Percentiles rank a stretch among this genome's conserved stretches.
Evolutionary conservation across 345 rosid species (phyloP).

Genomic region (Gossypium anomalum): DNA sequence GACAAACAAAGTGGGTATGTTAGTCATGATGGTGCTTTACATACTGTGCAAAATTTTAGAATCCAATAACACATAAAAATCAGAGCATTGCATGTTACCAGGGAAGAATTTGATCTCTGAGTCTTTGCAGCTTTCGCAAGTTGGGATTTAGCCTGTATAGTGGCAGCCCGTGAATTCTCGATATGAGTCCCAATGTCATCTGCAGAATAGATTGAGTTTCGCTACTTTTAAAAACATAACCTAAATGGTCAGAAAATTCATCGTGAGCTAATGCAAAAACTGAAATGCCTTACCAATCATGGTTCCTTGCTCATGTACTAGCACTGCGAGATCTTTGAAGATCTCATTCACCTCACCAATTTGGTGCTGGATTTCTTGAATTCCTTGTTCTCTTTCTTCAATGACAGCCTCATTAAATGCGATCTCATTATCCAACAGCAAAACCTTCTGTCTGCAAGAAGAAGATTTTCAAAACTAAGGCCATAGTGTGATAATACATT

Average conservation of each 20-base stretch:
- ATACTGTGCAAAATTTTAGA: neutral
- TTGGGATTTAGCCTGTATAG: conserved; percentile 68
- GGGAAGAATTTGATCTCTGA: conserved; percentile 85
- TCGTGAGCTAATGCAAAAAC: conserved; percentile 2
- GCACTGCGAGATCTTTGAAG: conserved; percentile 86
- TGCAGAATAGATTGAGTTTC: conserved; percentile 24
- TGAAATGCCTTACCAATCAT: conserved; percentile 57
- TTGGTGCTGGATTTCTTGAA: conserved; percentile 88
- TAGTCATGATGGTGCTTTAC: neutral
- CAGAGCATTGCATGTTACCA: conserved; percentile 41
- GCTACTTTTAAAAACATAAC: conserved; percentile 13
- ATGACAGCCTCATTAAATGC: conserved; percentile 83
- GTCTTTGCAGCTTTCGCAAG: conserved; percentile 80
- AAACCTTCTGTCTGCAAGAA: conserved; percentile 70
- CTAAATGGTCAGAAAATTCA: neutral
- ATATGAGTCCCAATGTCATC: conserved; percentile 81
- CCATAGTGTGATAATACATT: neutral
- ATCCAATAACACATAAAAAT: neutral
- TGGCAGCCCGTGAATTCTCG: conserved; percentile 68
- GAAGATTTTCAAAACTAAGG: conserved; percentile 11
- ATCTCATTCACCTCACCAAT: conserved; percentile 95
- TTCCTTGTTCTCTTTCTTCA: conserved; percentile 94
- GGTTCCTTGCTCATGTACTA: conserved; percentile 93
- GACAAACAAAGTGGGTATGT: neutral
- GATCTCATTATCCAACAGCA: conserved; percentile 84